Base-by-base conservation (phyloP, 805 yeast species). In the Kodamaea sagamina region DNA sequence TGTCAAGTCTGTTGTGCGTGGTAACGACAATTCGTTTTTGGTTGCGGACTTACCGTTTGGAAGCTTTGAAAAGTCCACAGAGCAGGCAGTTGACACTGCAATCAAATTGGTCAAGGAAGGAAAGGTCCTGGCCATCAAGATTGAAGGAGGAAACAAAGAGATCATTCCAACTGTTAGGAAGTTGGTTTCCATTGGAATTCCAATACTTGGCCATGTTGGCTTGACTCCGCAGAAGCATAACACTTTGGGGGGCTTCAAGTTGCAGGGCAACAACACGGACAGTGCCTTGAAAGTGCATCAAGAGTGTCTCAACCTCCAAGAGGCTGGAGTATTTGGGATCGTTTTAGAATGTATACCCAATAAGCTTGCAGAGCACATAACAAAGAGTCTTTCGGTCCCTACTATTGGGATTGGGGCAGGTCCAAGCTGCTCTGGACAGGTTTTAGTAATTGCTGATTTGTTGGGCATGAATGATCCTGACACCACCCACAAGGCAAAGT, bases 381-480 rank as follows among this genome's bases (percentile, higher is more conserved):
- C 97, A 0, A 59, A 71, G 2, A 66, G 69, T 10, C 59, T 89
- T 24, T 39, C 59, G 1, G 71, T 92, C 1, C 97, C 98, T 0
- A 86, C 95, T 1, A 89, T 92, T 51, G 99, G 99, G 3, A 92
- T 92, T 38, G 99, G 99, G 4, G 97, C 98, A 0, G 98, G 99
- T 0, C 78, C 81, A 16, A 67, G 67, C 6, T 84, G 92, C 6
- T 78, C 86, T 26, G 98, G 96, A 0, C 98, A 93, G 62, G 96
- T 92, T 1, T 72, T 92, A 28, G 99, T 92, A 0, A 82, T 86
- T 61, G 78, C 87, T 3, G 99, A 92, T 59, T 56, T 87, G 65
- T 67, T 92, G 24, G 97, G 97, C 1, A 78, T 84, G 86, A 69
- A 71, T 39, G 79, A 80, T 34, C 74, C 75, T 0, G 70, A 66